Percentiles rank a stretch among this genome's conserved stretches.
Evolutionary conservation across 108 stramenopile genomes (phyloP).

Genomic region (Stephanodiscus minutulus): DNA sequence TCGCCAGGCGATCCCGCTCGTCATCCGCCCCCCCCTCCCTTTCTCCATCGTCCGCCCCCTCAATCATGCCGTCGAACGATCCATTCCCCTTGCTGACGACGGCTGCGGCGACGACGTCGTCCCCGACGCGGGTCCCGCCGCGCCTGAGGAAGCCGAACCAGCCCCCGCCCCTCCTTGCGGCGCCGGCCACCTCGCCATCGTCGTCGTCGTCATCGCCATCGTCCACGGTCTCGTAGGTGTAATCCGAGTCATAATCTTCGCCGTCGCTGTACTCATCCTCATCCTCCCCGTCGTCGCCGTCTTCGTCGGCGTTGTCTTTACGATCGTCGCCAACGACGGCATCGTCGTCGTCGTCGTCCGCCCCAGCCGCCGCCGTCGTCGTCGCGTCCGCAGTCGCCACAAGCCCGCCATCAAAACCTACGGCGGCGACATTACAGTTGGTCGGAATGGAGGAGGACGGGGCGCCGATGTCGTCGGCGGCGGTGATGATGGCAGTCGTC

Average conservation of each 20-base stretch:
- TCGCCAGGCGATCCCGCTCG: no score
- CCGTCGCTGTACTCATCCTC: constrained; percentile 8
- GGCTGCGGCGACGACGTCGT: no score
- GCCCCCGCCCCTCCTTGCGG: constrained; percentile 9
- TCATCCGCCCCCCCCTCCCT: not conserved
- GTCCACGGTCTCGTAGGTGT: constrained; percentile 23
- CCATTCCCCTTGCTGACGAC: no score
- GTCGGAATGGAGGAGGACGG: no score
- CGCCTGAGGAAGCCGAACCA: constrained; percentile 37
- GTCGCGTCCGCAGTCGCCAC: no score
- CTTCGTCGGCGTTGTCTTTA: not conserved
- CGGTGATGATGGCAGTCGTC: no score
- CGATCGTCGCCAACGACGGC: no score
- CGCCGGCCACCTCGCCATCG: constrained; percentile 18
- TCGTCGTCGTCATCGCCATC: constrained; percentile 24
- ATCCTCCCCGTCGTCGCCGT: constrained; percentile 2
- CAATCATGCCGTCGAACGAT: not conserved
- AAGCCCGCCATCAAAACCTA: no score
- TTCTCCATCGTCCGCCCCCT: constrained; percentile 9
- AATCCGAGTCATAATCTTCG: constrained; percentile 30
- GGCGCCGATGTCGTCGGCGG: no score
- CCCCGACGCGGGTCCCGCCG: constrained; percentile 1
- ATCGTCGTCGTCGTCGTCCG: no score
- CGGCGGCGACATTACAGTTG: no score
- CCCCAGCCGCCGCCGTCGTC: no score